Evolutionary conservation across 257 asterid species (phyloP), one percentile per base, ranked within the genome.

Genomic region (Penstemon eatonii): DNA sequence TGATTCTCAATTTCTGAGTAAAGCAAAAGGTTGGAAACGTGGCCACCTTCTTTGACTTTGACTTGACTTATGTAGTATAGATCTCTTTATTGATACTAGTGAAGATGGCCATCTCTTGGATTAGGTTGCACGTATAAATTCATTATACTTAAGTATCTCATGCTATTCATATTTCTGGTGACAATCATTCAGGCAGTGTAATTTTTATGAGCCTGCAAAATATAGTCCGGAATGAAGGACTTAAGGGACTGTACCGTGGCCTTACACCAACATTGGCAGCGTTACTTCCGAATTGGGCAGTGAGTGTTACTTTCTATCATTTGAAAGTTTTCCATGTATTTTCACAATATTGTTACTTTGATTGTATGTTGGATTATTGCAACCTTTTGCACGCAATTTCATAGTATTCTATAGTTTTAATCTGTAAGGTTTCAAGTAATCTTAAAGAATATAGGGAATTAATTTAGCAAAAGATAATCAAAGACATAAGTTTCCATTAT

Each of bases 271-370:
- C 97, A 63, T 58, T 94, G 80, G 67, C 90, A 37, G 99, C 97
- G 68, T 83, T 94, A 65, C 99, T 94, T 84, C 99, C 99, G 1
- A 94, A 89, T 79, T 94, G 99, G 99, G 99, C 99, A 60, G 99
- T 94, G 79, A 86, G 96, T 81, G 65, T 70, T 73, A 4, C 72
- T 63, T 65, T 75, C 18, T 65, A 54, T 52, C 25, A 18, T 54
- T 59, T 69, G 43, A 47, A 65, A 7, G 5, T 65, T 69, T 3
- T 41, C 44, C 62, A 10, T 8, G 42, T 64, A 33, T 63, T 18
- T 62, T 9, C 13, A 9, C 53, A 25, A 25, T 9, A 41, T 62
- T 56, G 12, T 59, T 57, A 9, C 11, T 51, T 52, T 57, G 6
- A 37, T 63, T 63, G 51, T 8, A 33, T 56, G 56, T 53, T 56